Percentiles rank a stretch among this genome's conserved stretches.
These are phyloP conservation scores for Clonostachys chloroleuca DNA, from an alignment of 2,329 filamentous ascomycete species.

Conservation along the genomic window DNA sequence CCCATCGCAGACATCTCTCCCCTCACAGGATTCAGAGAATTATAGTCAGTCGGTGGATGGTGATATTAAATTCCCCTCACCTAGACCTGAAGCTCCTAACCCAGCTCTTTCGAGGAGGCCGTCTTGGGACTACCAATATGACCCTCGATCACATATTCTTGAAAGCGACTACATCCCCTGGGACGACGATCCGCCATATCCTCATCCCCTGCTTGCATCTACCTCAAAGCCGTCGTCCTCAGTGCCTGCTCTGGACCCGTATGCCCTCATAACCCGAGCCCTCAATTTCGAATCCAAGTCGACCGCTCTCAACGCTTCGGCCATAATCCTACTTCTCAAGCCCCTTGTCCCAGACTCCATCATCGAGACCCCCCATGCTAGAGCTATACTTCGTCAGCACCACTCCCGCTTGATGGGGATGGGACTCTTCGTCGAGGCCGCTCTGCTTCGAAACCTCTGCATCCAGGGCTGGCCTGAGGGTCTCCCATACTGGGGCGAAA, in stretches of 20 bases:
- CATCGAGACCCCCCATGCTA: conserved; percentile 51
- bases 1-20: conserved; percentile 21
- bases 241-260: conserved; percentile 45
- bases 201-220: conserved; percentile 12
- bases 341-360: conserved; percentile 50
- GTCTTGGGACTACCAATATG: conserved; percentile 10
- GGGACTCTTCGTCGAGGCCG: conserved; percentile 55
- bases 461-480: conserved; percentile 50
- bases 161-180: conserved; percentile 58
- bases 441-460: conserved; percentile 57
- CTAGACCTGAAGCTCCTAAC: too few relatives aligned
- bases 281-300: conserved; percentile 51
- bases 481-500: conserved; percentile 46
- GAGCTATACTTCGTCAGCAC: conserved; percentile 53
- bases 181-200: conserved; percentile 51
- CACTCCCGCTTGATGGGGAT: conserved; percentile 56
- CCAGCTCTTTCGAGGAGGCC: too few relatives aligned
- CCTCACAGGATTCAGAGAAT: conserved; percentile 17
- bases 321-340: conserved; percentile 55
- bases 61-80: too few relatives aligned
- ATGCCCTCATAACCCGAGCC: conserved; percentile 45
- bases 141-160: conserved; percentile 36
- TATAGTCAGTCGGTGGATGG: conserved; percentile 7
- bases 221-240: not conserved
- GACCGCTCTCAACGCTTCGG: conserved; percentile 54